Evolutionary conservation across 768 basidiomycete genomes (phyloP), one percentile per base, ranked within the genome.

Genomic region (Dioszegia hungarica): DNA sequence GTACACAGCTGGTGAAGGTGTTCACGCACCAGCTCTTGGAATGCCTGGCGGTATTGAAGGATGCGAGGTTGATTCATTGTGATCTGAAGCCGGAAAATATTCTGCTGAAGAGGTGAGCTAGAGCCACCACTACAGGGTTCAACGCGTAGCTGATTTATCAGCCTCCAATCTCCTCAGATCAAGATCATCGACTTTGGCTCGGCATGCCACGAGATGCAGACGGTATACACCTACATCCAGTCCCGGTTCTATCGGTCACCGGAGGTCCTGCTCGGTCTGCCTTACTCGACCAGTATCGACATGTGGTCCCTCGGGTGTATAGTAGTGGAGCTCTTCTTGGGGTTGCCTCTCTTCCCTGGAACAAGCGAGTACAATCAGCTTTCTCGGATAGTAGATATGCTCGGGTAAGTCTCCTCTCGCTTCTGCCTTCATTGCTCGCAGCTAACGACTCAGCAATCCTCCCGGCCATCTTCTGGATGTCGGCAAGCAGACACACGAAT

Each of bases 281-380:
- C 92, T 12, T 98, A 99, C 76, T 93, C 87, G 22, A 85, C 91
- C 11, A 81, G 90, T 11, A 98, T 99, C 78, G 95, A 99, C 76
- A 97, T 99, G 92, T 99, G 95, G 95, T 93, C 90, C 17, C 78
- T 99, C 57, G 95, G 95, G 2, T 98, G 95, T 72, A 99, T 99
- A 59, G 95, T 93, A 5, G 94, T 98, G 27, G 95, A 99, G 74
- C 84, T 98, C 36, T 99, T 98, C 82, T 80, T 98, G 43, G 95
- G 95, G 6, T 75, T 99, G 50, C 95, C 95, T 8, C 80, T 98
- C 15, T 99, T 99, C 78, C 95, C 95, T 2, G 95, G 95, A 22
- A 98, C 95, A 33, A 95, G 92, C 80, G 95, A 99, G 78, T 99
- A 95, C 78, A 99, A 99, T 77, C 95, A 99, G 75, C 82, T 98